These are phyloP conservation scores for Xylaria sp. DNA, from an alignment of 2,329 filamentous ascomycete species.

Conservation along the genomic window DNA sequence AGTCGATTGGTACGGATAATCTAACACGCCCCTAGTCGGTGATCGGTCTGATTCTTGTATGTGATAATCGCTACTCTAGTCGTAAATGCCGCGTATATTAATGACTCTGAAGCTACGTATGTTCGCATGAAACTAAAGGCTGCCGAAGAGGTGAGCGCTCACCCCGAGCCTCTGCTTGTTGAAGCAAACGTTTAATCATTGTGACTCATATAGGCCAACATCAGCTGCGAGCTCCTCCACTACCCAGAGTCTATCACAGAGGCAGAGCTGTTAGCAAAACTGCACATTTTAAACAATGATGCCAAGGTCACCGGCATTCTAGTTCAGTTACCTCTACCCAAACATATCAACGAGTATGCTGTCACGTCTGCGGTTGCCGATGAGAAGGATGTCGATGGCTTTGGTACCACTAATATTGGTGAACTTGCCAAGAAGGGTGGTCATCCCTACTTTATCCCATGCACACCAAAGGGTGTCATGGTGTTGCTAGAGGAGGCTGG, in stretches of 20 bases:
- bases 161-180: slow-evolving; percentile 2
- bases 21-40: slow-evolving; percentile 70
- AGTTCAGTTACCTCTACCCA: slow-evolving; percentile 90
- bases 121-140: slow-evolving; percentile 99
- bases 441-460: slow-evolving; percentile 87
- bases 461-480: slow-evolving; percentile 98
- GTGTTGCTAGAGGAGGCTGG: slow-evolving; percentile 85
- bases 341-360: slow-evolving; percentile 87
- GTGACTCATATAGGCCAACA: slow-evolving; percentile 75
- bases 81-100: slow-evolving; percentile 40
- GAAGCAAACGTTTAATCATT: slow-evolving; percentile 28
- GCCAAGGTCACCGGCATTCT: slow-evolving; percentile 88
- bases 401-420: slow-evolving; percentile 92
- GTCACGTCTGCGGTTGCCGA: slow-evolving; percentile 91
- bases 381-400: slow-evolving; percentile 98
- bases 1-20: slow-evolving; percentile 31
- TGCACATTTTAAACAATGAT: slow-evolving; percentile 87
- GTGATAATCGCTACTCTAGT: slow-evolving; percentile 46
- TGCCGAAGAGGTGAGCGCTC: slow-evolving; percentile 78
- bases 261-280: slow-evolving; percentile 84
- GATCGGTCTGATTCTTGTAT: slow-evolving; percentile 91
- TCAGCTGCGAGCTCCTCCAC: slow-evolving; percentile 86
- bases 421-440: slow-evolving; percentile 96
- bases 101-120: slow-evolving; percentile 78
- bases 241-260: slow-evolving; percentile 84